Percentiles rank a stretch among this genome's conserved stretches.
Conservation (phyloP, 73 alveolate genomes). For the Paramecium biaurelia region DNA sequence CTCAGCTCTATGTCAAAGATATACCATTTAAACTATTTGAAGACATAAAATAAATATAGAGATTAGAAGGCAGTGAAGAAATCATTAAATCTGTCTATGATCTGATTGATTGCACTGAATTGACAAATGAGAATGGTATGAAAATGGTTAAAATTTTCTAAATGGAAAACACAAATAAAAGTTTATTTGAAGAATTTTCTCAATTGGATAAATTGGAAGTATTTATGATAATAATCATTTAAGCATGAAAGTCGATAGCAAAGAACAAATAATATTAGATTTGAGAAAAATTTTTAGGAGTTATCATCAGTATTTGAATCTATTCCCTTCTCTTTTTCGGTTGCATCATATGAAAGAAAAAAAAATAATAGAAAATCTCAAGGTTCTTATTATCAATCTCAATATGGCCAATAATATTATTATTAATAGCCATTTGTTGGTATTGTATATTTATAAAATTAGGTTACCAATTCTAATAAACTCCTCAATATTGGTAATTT, state of each 20-base stretch:
- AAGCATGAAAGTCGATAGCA: constrained; percentile 35
- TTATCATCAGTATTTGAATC: background rate
- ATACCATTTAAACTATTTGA: constrained; percentile 28
- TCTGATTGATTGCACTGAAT: constrained; percentile 31
- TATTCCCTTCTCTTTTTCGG: constrained; percentile 37
- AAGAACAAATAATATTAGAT: background rate
- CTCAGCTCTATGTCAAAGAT: constrained; percentile 9
- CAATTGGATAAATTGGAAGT: constrained; percentile 30
- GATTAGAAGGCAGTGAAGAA: constrained; percentile 47
- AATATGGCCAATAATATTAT: background rate
- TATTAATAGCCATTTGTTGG: constrained; percentile 25
- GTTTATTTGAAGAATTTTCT: constrained; percentile 23
- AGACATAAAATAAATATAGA: background rate
- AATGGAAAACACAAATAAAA: background rate
- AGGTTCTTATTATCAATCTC: background rate
- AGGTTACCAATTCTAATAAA: constrained; percentile 2
- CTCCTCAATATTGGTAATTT: background rate
- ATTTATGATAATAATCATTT: background rate
- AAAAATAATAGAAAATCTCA: background rate
- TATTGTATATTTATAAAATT: background rate
- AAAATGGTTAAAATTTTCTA: background rate
- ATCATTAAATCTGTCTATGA: constrained; percentile 23
- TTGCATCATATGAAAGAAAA: constrained; percentile 19
- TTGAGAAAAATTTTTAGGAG: constrained; percentile 11
- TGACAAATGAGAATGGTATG: background rate